Base-by-base conservation (phyloP, 192 early-diverging fungal genomes). In the Backusella psychrophila region DNA sequence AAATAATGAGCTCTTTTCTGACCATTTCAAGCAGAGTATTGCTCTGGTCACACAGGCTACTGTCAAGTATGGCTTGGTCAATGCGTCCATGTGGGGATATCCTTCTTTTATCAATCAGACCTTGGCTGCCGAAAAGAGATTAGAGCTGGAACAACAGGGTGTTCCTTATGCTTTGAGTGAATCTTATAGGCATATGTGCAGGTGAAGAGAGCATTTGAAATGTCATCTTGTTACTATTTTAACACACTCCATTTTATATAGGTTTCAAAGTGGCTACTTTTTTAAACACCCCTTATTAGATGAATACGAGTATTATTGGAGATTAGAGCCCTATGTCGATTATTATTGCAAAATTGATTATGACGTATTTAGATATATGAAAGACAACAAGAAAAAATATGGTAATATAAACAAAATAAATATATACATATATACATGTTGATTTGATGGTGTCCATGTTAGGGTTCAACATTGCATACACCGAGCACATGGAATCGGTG, bases 221-320 rank as follows among this genome's bases (percentile, higher is more conserved):
- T 33, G 3, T 33, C 33, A 33, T 33, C 0, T 33, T 3, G 0
- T 3, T 33, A 33, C 33, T 33, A 33, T 3, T 33, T 33, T 33
- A 33, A 33, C 33, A 33, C 33, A 33, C 3, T 3, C 33, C 33
- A 33, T 33, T 33, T 11, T 53, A 23, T 21, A 29, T 63, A 87
- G 87, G 33, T 93, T 89, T 73, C 85, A 92, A 78, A 91, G 91
- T 31, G 94, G 94, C 17, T 94, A 90, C 75, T 92, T 96, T 76
- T 91, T 85, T 81, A 83, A 87, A 39, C 94, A 95, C 74, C 89
- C 89, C 31, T 81, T 93, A n/a, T 79, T 92, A 46, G 70, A 86
- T 31, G 81, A 90, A 34, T 90, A 90, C 38, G 92, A 95, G 76
- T 96, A 91, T 81, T 96, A 94, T 85, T 96, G 95, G 95, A 88